Conservation (phyloP, 805 yeast genomes). For the Lachancea mirantina region DNA sequence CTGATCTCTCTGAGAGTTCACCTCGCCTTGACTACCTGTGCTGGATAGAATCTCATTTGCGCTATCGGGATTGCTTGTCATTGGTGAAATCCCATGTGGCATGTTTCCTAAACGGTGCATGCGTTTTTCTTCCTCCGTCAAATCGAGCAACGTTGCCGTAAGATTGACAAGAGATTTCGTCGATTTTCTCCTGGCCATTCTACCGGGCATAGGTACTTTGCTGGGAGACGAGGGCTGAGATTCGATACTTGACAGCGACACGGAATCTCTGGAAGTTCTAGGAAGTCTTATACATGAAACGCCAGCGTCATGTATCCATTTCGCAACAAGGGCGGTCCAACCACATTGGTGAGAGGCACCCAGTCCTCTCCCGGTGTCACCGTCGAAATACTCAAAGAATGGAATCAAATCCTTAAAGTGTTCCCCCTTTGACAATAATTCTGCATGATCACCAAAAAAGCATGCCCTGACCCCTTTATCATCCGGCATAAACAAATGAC, state of each 20-base stretch:
- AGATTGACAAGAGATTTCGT: conserved; percentile 66
- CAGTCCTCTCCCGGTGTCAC: conserved; percentile 88
- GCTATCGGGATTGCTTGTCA: conserved; percentile 1
- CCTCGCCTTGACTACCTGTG: background rate
- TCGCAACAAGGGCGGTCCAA: conserved; percentile 91
- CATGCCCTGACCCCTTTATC: conserved; percentile 66
- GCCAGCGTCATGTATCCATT: conserved; percentile 87
- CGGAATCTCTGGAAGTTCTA: conserved; percentile 25
- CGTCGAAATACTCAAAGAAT: conserved; percentile 85
- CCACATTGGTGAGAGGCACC: conserved; percentile 96
- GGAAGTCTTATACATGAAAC: conserved; percentile 39
- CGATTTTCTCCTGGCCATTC: conserved; percentile 57
- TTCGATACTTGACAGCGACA: conserved; percentile 27
- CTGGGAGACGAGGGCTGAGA: conserved; percentile 11
- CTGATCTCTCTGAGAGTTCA: background rate
- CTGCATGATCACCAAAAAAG: conserved; percentile 59
- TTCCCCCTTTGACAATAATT: conserved; percentile 55
- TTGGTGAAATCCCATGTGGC: conserved; percentile 1
- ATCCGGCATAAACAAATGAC: conserved; percentile 66
- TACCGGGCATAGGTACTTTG: conserved; percentile 30
- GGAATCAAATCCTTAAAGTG: conserved; percentile 68
- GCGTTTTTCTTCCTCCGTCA: conserved; percentile 52
- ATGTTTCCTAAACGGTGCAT: conserved; percentile 20
- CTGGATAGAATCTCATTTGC: too few species aligned
- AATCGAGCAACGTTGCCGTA: conserved; percentile 59